Evolutionary conservation across 768 basidiomycete species (phyloP).

Genomic region (Mycena galopus): DNA sequence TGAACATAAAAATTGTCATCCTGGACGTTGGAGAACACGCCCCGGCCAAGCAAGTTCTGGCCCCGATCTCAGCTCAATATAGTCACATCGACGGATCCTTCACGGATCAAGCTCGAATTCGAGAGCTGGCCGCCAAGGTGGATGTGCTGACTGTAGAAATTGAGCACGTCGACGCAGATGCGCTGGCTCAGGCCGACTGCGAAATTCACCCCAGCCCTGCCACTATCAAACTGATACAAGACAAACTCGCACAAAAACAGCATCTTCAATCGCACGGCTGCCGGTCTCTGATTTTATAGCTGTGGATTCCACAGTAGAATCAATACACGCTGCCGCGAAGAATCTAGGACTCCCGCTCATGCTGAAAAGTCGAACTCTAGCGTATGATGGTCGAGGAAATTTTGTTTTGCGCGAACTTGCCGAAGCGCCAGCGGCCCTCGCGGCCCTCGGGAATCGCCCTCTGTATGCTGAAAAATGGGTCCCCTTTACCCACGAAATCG

Average conservation of each 20-base stretch:
- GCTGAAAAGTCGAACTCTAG: constrained; percentile 95
- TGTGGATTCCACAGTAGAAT: constrained; percentile 67
- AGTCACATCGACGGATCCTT: constrained; percentile 93
- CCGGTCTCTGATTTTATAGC: constrained; percentile 72
- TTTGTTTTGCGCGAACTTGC: constrained; percentile 73
- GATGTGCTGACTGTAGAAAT: constrained; percentile 96
- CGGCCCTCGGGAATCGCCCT: constrained; percentile 71
- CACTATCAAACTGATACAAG: constrained; percentile 92
- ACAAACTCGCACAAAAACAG: constrained; percentile 80
- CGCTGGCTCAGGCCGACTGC: constrained; percentile 73
- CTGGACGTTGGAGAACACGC: constrained; percentile 85
- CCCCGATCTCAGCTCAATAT: constrained; percentile 60
- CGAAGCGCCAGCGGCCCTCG: constrained; percentile 65
- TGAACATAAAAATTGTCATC: constrained; percentile 86
- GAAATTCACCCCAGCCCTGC: constrained; percentile 81
- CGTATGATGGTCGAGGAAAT: constrained; percentile 97
- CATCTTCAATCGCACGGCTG: constrained; percentile 75
- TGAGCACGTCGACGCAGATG: constrained; percentile 90
- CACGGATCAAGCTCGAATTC: constrained; percentile 82
- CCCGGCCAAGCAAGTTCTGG: constrained; percentile 91
- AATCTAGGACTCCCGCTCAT: constrained; percentile 89
- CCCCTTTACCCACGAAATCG: constrained; percentile 89
- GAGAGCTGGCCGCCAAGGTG: constrained; percentile 81
- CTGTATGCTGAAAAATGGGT: constrained; percentile 97
- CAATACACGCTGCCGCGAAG: constrained; percentile 65